Conservation (phyloP, 805 yeast species). For the Schizosaccharomyces octosporus region DNA sequence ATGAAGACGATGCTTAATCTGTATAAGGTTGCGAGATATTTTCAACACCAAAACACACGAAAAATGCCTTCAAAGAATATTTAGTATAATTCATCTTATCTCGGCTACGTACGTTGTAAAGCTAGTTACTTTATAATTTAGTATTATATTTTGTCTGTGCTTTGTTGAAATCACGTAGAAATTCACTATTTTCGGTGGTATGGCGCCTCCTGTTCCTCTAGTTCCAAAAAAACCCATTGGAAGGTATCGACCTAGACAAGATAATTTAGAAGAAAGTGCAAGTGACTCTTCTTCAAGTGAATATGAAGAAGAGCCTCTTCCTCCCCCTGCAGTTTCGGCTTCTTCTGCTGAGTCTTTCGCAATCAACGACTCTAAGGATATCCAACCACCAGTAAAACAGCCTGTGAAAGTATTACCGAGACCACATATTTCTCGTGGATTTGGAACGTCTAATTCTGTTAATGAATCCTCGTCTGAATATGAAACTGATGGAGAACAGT, state of each 20-base stretch:
- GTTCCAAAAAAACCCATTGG: neutral
- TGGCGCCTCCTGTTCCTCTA: neutral
- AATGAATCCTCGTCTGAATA: neutral
- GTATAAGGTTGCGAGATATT: too few species aligned
- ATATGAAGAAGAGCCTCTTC: neutral
- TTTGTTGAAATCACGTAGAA: too few species aligned
- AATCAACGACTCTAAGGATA: neutral
- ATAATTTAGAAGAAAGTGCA: neutral
- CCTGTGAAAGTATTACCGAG: neutral
- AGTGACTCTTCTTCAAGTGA: conserved; percentile 2
- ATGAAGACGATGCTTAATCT: too few species aligned
- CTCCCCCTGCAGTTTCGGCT: neutral
- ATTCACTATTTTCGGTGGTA: too few species aligned
- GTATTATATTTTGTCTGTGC: neutral
- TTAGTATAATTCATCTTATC: neutral
- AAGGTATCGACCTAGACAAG: neutral
- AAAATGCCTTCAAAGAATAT: neutral
- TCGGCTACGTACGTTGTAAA: neutral
- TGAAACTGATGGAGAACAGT: neutral
- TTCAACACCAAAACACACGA: too few species aligned
- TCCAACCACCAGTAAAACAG: neutral
- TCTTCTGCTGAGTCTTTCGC: neutral
- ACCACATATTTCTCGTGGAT: neutral
- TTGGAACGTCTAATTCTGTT: neutral
- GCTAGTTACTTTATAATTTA: neutral